Base-by-base conservation (phyloP, 768 basidiomycete genomes). In the Leucosporidium yakuticum region DNA sequence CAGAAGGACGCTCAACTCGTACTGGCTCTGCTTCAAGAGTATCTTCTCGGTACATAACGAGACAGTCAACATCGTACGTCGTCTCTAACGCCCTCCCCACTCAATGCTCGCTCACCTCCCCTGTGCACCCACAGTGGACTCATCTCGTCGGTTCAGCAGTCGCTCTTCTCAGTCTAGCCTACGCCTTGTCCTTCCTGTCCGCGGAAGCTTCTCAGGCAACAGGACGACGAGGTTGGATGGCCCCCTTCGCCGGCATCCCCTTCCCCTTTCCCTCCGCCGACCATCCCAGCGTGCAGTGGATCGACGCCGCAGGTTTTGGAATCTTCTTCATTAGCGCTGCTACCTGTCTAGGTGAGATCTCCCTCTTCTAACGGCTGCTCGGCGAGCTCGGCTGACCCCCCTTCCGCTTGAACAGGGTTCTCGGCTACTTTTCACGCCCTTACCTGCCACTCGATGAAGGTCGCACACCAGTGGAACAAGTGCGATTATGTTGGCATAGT, bases 401-500 rank as follows among this genome's bases (percentile, higher is more conserved):
- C n/a, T n/a, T n/a, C n/a, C 25, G 29, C 25, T 5, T 25, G 4
- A 0, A 0, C 62, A 71, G 70, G 64, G 20, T 82, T 85, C 31
- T 90, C 88, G 70, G 85, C 88, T 17, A 80, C 84, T 61, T 92
- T 84, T 76, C 92, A 95, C 75, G 86, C 85, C 19, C 82, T 85
- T 23, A 81, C 80, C 14, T 89, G 87, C 72, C 92, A 91, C 77
- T 91, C 90, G 6, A 23, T 59, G 12, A 32, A 88, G 88, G 83
- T 87, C 53, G 80, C 84, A 34, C 78, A 81, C 48, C 79, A 79
- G 61, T 90, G 85, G 76, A 84, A 88, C 76, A 82, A 83, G 21
- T 79, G 88, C 55, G 90, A 89, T 78, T 88, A 93, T 77, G 80
- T 88, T 34, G 92, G 92, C 17, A 95, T 95, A 70, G 83, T 87